Base-by-base conservation (phyloP, 208 protist genomes). In the Phytomonas francai region DNA sequence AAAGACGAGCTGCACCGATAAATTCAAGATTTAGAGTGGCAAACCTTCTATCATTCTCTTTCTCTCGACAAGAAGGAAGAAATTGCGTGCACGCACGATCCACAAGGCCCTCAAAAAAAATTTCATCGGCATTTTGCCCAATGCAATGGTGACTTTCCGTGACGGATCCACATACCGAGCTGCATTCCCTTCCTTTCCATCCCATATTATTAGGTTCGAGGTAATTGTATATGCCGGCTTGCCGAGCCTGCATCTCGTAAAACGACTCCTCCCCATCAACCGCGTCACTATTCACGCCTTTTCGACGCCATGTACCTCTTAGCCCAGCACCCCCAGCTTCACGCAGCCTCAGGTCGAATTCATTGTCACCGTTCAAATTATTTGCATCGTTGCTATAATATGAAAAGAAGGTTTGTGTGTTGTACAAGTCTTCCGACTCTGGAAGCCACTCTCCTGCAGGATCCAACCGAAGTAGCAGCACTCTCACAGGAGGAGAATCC, bases 401-500 rank as follows among this genome's bases (percentile, higher is more conserved):
- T 6, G 60, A 70, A 58, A 67, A 64, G 34, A 80, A 80, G 11
- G 70, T 80, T 39, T 74, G 80, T 49, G 64, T 71, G 45, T 66
- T 74, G 32, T 67, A 63, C 60, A 60, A 14, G 31, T 58, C 68
- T 59, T 89, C 81, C 5, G 36, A 67, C 33, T 74, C 57, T 11
- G 81, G 71, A 39, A 89, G 66, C 74, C 84, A 83, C 25, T 74
- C 69, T 6, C 86, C 83, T 31, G 76, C 71, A 16, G 73, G 62
- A 32, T 92, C 86, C 29, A 92, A 74, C 29, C 77, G 78, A 14
- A 92, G 70, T 8, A 92, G 70, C 51, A 89, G 68, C 11, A 88
- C 79, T n/a, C 74, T 45, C 57, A 74, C 58, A 28, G 30, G 45
- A 19, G 45, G 22, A 7, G 3, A 9, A 54, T 54, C 45, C 19